Evolutionary conservation across 441 rosid species (phyloP), one percentile per base, ranked within the genome.

Genomic region (Theobroma grandiflorum): DNA sequence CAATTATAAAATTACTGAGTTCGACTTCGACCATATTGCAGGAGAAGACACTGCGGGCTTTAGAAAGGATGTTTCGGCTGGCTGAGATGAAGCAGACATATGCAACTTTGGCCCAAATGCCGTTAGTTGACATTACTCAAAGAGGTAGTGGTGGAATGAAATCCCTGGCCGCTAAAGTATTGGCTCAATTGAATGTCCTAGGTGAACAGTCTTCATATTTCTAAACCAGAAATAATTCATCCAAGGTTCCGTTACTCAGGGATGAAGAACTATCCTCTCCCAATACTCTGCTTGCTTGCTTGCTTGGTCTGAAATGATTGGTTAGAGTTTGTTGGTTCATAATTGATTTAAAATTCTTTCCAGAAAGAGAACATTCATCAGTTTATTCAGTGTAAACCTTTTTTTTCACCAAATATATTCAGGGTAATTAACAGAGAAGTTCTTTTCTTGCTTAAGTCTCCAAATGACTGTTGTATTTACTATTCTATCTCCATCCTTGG

Each of bases 121-220:
- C 84, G 0, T 49, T 86, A 33, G 87, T 86, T 6, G 89, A 86
- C 26, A 82, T 86, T 45, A 81, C 87, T 62, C 89, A 86, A 42
- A 84, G 80, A 55, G 87, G 86, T 37, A 83, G 74, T 35, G 40
- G 64, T 7, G 43, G 57, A 62, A 80, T 86, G 89, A 86, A 80
- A 76, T 84, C 87, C 7, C 63, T 82, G 45, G 89, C 87, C 35
- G 89, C 89, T 20, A 82, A 37, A 78, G 81, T 82, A 22, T 87
- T 86, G 50, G 84, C 73, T 43, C 87, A 81, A 18, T 70, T 81
- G 80, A 75, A 78, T 76, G 76, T 85, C 40, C 83, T 85, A 14
- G 82, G 45, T 35, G 84, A 82, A 57, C 89, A 87, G 66, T 84
- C 87, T 6, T 83, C 89, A 26, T 83, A 55, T 82, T 85, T 84